These are phyloP conservation scores for Boletus semigastroideus DNA, from an alignment of 1,284 basidiomycete species.

Conservation along the genomic window DNA sequence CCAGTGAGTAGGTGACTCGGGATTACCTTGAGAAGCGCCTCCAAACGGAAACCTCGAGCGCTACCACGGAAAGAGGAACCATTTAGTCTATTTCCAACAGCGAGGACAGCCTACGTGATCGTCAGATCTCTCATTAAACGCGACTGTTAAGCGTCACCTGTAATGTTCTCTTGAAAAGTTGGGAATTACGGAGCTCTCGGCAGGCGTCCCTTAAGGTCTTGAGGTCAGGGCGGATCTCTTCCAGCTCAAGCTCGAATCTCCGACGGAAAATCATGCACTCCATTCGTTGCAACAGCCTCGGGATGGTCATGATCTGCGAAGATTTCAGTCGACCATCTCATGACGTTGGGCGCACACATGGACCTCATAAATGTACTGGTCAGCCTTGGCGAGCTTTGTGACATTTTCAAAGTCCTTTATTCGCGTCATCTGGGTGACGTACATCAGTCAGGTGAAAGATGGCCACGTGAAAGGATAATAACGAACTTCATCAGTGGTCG, in stretches of 20 bases:
- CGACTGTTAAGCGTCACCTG: conserved; percentile 43
- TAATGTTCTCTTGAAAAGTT: conserved; percentile 68
- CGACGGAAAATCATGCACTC: conserved; percentile 83
- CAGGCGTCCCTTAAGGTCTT: conserved; percentile 75
- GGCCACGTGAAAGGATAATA: neutral
- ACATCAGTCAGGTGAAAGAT: neutral
- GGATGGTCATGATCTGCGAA: conserved; percentile 73
- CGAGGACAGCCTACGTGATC: conserved; percentile 57
- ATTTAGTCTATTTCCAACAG: conserved; percentile 83
- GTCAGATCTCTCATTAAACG: conserved; percentile 3
- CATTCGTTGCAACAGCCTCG: conserved; percentile 70
- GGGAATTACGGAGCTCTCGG: conserved; percentile 69
- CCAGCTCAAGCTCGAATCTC: conserved; percentile 79
- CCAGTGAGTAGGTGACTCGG: neutral
- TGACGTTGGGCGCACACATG: conserved; percentile 9
- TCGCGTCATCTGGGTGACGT: conserved; percentile 48
- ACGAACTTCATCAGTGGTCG: conserved; percentile 74
- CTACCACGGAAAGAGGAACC: conserved; percentile 79
- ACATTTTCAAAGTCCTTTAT: conserved; percentile 70
- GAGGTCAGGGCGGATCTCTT: conserved; percentile 82
- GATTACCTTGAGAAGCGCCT: conserved; percentile 75
- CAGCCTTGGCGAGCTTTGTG: conserved; percentile 74
- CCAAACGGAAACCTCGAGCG: conserved; percentile 82
- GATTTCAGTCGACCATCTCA: conserved; percentile 2
- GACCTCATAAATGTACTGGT: conserved; percentile 82